Evolutionary conservation across 148 eudicot species (phyloP), one percentile per base, ranked within the genome.

Genomic region (Mesembryanthemum crystallinum): DNA sequence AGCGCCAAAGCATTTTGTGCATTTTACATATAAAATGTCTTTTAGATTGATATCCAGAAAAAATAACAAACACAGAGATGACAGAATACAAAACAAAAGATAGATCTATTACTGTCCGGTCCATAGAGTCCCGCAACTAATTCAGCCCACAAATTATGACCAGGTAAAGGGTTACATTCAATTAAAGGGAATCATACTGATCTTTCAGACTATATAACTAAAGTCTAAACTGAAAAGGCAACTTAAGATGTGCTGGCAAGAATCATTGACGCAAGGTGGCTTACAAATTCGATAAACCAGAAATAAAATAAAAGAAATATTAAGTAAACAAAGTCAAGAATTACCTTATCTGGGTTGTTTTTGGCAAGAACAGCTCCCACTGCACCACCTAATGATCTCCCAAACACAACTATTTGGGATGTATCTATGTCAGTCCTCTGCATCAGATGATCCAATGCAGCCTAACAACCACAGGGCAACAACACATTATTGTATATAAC

Each of bases 361-460:
- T 88, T 88, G 43, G 89, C 73, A 72, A 94, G 94, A 32, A 84
- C 89, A 60, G 97, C 71, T 70, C 97, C 97, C 80, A 94, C 98
- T 45, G 98, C 98, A 71, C 98, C 98, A 68, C 98, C 98, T 57
- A 94, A 90, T 76, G 98, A 94, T 82, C 98, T 90, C 79, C 98
- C 98, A 82, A 94, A 94, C 76, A 94, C 96, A 77, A 94, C 70
- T 81, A 94, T 85, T 74, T 91, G 88, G 75, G 96, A 89, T 37
- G 95, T 88, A 84, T 94, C 98, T 51, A 94, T 90, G 73, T 94
- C 98, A 76, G 85, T 84, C 86, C 98, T 94, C 85, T 94, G 85
- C 82, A 83, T 77, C 69, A 94, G 82, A 87, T 94, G 97, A 82
- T 94, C 97, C 80, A 94, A 68, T 60, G 98, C 98, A 75, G 98